A percentile compares a stretch with the other conserved stretches of the same genome.
Conservation (phyloP, 2,329 filamentous ascomycete species). For the Tricladium varicosporioides region DNA sequence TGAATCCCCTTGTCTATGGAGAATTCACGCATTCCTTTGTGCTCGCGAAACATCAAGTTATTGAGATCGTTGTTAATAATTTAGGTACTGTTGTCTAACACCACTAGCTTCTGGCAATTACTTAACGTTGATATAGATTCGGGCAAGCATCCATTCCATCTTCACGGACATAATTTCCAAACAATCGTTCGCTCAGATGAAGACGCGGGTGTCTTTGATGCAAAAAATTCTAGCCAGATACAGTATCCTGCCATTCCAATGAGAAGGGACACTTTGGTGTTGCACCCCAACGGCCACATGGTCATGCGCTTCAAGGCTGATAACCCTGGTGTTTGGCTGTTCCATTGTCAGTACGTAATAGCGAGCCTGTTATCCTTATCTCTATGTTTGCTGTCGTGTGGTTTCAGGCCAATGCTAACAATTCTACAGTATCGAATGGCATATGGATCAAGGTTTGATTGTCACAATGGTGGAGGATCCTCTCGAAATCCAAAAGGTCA, state of each 20-base stretch:
- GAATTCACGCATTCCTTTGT: slow-evolving; percentile 65
- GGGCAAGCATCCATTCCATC: slow-evolving; percentile 69
- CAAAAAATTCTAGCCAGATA: slow-evolving; percentile 42
- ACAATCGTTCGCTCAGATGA: slow-evolving; percentile 59
- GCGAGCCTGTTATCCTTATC: not conserved
- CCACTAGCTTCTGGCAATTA: not conserved
- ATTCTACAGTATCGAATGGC: slow-evolving; percentile 73
- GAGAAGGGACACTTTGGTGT: slow-evolving; percentile 65
- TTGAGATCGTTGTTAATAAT: slow-evolving; percentile 79
- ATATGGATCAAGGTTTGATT: slow-evolving; percentile 64
- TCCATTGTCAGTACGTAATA: slow-evolving; percentile 65
- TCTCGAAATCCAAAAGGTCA: slow-evolving; percentile 28
- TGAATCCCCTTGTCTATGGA: slow-evolving; percentile 63
- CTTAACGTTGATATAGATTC: slow-evolving; percentile 43
- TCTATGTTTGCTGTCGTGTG: not conserved
- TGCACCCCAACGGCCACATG: slow-evolving; percentile 64
- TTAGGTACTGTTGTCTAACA: slow-evolving; percentile 12
- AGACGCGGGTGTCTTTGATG: slow-evolving; percentile 54
- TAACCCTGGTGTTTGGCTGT: slow-evolving; percentile 69
- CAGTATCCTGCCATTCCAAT: slow-evolving; percentile 56
- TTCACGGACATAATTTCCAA: slow-evolving; percentile 77
- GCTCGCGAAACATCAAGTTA: slow-evolving; percentile 62
- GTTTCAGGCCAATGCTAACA: not conserved
- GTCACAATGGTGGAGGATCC: slow-evolving; percentile 51
- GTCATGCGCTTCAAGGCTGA: slow-evolving; percentile 66